Percentiles rank a stretch among this genome's conserved stretches.
Evolutionary conservation across 306 rosid species (phyloP).

Genomic region (Rubus parviflorus): DNA sequence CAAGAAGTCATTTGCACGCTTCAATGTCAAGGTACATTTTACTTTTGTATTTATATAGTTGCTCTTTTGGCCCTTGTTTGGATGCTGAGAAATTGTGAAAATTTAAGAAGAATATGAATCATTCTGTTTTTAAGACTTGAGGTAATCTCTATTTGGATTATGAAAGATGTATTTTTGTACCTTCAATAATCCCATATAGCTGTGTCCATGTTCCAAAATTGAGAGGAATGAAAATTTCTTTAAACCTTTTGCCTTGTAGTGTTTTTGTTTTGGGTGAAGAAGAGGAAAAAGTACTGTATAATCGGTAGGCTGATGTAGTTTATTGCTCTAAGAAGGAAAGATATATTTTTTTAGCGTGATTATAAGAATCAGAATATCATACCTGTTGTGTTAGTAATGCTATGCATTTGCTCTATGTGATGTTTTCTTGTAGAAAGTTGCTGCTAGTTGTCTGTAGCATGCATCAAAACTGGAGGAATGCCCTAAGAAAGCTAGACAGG

Average conservation of each 20-base stretch:
- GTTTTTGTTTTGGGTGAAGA: conserved; percentile 13
- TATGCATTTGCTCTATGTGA: conserved; percentile 22
- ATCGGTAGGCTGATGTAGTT: neutral
- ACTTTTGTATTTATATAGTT: neutral
- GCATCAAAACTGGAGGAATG: conserved; percentile 94
- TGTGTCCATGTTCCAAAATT: neutral
- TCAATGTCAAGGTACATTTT: conserved; percentile 73
- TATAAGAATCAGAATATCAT: neutral
- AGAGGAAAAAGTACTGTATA: neutral
- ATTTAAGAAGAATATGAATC: neutral
- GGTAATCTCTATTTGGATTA: neutral
- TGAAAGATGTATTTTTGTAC: neutral
- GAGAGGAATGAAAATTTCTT: neutral
- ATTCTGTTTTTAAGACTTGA: neutral
- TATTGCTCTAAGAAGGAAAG: neutral
- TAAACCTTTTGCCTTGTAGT: neutral
- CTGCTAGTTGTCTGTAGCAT: conserved; percentile 95
- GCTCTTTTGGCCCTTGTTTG: neutral
- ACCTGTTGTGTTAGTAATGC: neutral
- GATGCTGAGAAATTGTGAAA: neutral
- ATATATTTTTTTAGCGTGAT: neutral
- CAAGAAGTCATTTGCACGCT: conserved; percentile 91
- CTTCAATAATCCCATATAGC: neutral
- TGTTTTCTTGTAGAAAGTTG: conserved; percentile 73
- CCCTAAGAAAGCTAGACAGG: conserved; percentile 91